Conservation (phyloP, 2,329 filamentous ascomycete species). For the Blastomyces gilchristii region DNA sequence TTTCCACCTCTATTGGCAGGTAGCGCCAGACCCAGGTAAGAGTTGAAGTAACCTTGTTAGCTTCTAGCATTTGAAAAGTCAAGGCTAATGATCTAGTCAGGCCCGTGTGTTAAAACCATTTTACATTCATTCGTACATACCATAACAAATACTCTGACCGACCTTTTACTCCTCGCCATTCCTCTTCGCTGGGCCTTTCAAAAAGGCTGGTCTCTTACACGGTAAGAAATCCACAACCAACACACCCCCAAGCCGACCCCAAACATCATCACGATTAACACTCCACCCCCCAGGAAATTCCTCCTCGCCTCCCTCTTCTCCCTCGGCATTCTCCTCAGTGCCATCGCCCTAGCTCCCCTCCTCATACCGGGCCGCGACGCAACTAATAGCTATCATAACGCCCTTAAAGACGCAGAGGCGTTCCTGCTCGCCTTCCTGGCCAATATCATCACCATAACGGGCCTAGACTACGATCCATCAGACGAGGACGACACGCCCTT, state of each 20-base stretch:
- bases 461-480: constrained; percentile 10
- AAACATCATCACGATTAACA: background rate
- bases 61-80: background rate
- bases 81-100: constrained; percentile 11
- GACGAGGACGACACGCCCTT: background rate
- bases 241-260: background rate
- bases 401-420: constrained; percentile 34
- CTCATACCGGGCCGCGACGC: constrained; percentile 30
- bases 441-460: constrained; percentile 30
- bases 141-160: constrained; percentile 27
- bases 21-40: constrained; percentile 35
- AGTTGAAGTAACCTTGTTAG: background rate
- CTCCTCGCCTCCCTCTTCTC: constrained; percentile 29
- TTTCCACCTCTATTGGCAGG: constrained; percentile 48
- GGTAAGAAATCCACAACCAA: background rate
- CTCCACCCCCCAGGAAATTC: constrained; percentile 18
- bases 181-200: constrained; percentile 23
- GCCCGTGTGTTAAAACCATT: constrained; percentile 23
- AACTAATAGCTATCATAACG: constrained; percentile 29
- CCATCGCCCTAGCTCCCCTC: constrained; percentile 32
- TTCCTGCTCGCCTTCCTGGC: constrained; percentile 26
- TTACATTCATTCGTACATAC: constrained; percentile 28
- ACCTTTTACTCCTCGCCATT: constrained; percentile 22
- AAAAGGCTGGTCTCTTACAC: background rate
- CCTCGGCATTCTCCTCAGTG: constrained; percentile 33